These are phyloP conservation scores for Rutstroemia sp. DNA, from an alignment of 2,329 filamentous ascomycete genomes.

Conservation along the genomic window DNA sequence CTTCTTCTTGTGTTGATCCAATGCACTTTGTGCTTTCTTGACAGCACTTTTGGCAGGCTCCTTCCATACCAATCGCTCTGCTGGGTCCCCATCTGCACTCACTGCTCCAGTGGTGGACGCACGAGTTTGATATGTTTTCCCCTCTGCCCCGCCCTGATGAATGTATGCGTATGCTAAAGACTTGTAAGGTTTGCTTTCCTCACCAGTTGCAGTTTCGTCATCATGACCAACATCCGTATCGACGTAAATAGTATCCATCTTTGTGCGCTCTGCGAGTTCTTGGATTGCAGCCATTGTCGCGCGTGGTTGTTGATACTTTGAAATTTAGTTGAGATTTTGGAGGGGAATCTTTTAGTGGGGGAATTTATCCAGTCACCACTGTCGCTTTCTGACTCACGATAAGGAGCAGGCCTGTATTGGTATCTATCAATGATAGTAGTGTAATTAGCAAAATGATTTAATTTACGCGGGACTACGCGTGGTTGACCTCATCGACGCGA, in stretches of 20 bases:
- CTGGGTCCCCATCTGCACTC: slow-evolving; percentile 56
- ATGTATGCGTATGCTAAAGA: slow-evolving; percentile 71
- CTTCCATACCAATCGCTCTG: slow-evolving; percentile 65
- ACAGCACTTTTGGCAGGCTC: slow-evolving; percentile 73
- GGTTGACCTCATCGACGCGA: slow-evolving; percentile 13
- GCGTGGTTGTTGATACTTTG: background rate
- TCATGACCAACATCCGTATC: slow-evolving; percentile 76
- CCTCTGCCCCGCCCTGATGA: slow-evolving; percentile 49
- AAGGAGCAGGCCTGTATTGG: background rate
- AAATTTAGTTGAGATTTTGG: slow-evolving; percentile 1
- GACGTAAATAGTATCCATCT: slow-evolving; percentile 56
- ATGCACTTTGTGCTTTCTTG: slow-evolving; percentile 75
- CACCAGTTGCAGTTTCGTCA: slow-evolving; percentile 57
- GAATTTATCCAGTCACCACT: background rate
- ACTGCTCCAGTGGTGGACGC: slow-evolving; percentile 56
- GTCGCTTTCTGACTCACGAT: background rate
- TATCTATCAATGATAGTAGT: slow-evolving; percentile 6
- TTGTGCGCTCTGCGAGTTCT: slow-evolving; percentile 45
- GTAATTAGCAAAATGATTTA: slow-evolving; percentile 8
- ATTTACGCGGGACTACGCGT: slow-evolving; percentile 16
- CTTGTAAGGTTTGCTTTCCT: slow-evolving; percentile 72
- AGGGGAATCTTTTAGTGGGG: slow-evolving; percentile 6
- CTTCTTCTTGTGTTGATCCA: slow-evolving; percentile 77
- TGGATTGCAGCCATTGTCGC: slow-evolving; percentile 31
- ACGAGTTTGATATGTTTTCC: slow-evolving; percentile 57